Evolutionary conservation across 495 filamentous ascomycete genomes (phyloP).

Genomic region (Endocarpon pusillum): DNA sequence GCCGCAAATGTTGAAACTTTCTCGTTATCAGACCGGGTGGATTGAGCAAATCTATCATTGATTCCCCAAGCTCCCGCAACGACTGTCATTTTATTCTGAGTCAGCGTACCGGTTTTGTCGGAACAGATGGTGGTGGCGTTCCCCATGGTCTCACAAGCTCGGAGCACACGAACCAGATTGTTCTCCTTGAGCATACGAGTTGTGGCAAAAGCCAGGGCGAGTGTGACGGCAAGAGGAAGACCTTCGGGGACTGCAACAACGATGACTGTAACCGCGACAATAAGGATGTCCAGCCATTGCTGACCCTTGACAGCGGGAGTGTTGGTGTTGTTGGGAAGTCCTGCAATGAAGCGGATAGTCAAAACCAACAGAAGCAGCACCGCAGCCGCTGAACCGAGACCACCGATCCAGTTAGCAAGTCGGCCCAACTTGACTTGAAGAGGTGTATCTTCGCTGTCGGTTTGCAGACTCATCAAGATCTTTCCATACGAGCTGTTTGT

Average conservation of each 20-base stretch:
- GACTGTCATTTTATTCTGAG: slow-evolving; percentile 56
- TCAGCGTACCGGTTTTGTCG: slow-evolving; percentile 56
- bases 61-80: slow-evolving; percentile 43
- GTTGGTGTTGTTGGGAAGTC: slow-evolving; percentile 30
- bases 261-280: slow-evolving; percentile 52
- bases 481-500: slow-evolving; percentile 47
- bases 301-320: slow-evolving; percentile 40
- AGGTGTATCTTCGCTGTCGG: slow-evolving; percentile 43
- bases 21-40: slow-evolving; percentile 15
- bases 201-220: slow-evolving; percentile 54
- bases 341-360: slow-evolving; percentile 40
- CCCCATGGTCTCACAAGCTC: slow-evolving; percentile 57
- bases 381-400: slow-evolving; percentile 35
- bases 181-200: slow-evolving; percentile 54
- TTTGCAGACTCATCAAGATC: slow-evolving; percentile 44
- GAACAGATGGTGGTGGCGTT: slow-evolving; percentile 55
- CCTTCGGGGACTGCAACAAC: slow-evolving; percentile 60
- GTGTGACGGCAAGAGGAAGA: slow-evolving; percentile 46
- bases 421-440: slow-evolving; percentile 45
- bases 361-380: slow-evolving; percentile 46
- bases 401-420: slow-evolving; percentile 49
- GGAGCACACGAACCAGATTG: slow-evolving; percentile 47
- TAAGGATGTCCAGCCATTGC: slow-evolving; percentile 48
- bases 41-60: slow-evolving; percentile 31
- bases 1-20: slow-evolving; percentile 10